A percentile compares a stretch with the other conserved stretches of the same genome.
Evolutionary conservation across 2,329 filamentous ascomycete genomes (phyloP).

Genomic region (Venturia oleaginea): DNA sequence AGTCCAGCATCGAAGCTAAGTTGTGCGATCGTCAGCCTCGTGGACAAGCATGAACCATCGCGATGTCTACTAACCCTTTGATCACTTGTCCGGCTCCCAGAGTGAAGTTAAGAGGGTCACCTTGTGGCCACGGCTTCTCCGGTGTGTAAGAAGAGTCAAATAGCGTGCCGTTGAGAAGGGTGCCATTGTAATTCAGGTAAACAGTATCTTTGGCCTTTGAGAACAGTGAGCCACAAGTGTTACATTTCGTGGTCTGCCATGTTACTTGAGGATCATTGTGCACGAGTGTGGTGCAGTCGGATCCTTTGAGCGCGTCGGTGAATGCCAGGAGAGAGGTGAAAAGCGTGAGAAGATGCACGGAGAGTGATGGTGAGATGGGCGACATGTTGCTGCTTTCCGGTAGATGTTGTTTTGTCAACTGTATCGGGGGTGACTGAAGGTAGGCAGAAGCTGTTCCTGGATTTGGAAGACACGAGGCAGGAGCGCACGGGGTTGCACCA

Average conservation of each 20-base stretch:
- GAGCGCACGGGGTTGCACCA: background rate
- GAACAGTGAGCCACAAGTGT: background rate
- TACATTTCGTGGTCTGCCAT: conserved; percentile 4
- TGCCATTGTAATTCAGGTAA: conserved; percentile 12
- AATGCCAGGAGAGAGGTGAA: background rate
- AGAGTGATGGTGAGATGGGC: too few relatives aligned
- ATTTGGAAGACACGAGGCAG: background rate
- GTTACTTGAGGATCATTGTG: background rate
- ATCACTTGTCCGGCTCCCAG: conserved; percentile 80
- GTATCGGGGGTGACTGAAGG: background rate
- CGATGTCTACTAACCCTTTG: conserved; percentile 59
- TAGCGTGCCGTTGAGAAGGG: conserved; percentile 6
- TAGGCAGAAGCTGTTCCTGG: background rate
- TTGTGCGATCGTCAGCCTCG: background rate
- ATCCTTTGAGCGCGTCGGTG: background rate
- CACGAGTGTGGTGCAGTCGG: background rate
- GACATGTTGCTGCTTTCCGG: background rate
- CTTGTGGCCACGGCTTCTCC: conserved; percentile 9
- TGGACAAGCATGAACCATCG: too few relatives aligned
- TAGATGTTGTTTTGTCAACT: background rate
- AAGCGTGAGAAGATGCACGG: background rate
- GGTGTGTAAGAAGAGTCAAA: conserved; percentile 10
- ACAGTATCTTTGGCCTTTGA: conserved; percentile 5
- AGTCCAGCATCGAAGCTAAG: conserved; percentile 61
- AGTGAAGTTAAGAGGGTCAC: conserved; percentile 62